Base-by-base conservation (phyloP, 768 basidiomycete genomes). In the Pleurotus giganteus region DNA sequence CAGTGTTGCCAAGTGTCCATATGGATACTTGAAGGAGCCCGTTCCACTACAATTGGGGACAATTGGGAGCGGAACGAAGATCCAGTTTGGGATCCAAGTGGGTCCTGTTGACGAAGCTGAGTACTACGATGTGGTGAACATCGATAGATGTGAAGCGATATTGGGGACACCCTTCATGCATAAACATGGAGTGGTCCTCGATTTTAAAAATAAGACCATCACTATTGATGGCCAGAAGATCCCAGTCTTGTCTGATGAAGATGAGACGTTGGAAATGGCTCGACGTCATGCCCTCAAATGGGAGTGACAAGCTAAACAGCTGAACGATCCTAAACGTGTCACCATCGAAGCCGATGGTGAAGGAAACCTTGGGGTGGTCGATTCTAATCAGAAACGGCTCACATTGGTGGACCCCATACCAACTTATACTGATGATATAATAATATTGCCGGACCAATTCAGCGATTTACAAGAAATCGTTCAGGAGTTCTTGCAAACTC, bases 121-220 rank as follows among this genome's bases (percentile, higher is more conserved):
- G 27, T 72, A 73, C 39, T 56, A 73, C 1, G 68, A 75, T 52
- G 55, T 76, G 4, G 64, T 60, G 0, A 76, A 76, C 34, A 58
- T 75, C 7, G 68, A 73, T 47, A 55, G 53, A 5, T 76, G 73
- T 47, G 69, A 74, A 27, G 55, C 65, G 44, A 66, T 76, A 0
- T 59, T 76, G 0, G 70, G 74, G 0, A 70, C 65, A 4, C 68
- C 67, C 3, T 75, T 70, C 37, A 67, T 73, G 47, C 0, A 45
- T 56, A 21, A 58, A 69, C 39, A 51, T 56, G 4, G 65, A 68
- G 0, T 0, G 43, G 13, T 27, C 3, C 45, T 71, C 1, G 65
- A 71, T 47, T 69, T 72, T 34, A 54, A 51, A 2, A 49, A 32
- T 19, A 17, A 21, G 17, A 17, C 8, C 3, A 17, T 51, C 9